These are phyloP conservation scores for Pseudozyma thailandica DNA, from an alignment of 1,284 basidiomycete genomes.

Conservation along the genomic window DNA sequence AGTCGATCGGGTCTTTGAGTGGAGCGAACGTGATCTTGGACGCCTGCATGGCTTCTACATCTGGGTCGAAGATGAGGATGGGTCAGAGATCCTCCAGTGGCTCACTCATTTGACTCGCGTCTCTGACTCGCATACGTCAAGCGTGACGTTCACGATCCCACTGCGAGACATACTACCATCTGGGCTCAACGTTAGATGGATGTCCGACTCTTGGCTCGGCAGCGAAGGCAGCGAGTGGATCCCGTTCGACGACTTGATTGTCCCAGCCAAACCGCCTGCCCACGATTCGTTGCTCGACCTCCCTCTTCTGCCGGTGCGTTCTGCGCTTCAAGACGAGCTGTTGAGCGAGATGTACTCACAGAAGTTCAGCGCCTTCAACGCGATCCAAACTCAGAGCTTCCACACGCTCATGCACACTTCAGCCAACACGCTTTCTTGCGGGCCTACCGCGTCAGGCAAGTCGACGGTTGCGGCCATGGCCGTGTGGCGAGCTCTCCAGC, in stretches of 20 bases:
- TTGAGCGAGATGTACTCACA: conserved; percentile 55
- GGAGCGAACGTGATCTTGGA: conserved; percentile 83
- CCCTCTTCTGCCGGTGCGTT: conserved; percentile 78
- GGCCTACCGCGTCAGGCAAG: conserved; percentile 85
- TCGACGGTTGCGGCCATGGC: conserved; percentile 73
- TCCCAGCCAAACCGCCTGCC: conserved; percentile 78
- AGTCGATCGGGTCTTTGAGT: conserved; percentile 80
- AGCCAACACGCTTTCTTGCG: conserved; percentile 81
- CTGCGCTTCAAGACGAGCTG: conserved; percentile 64
- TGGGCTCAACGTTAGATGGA: conserved; percentile 73
- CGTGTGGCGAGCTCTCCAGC: conserved; percentile 33
- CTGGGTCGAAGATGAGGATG: conserved; percentile 91
- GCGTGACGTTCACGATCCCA: conserved; percentile 67
- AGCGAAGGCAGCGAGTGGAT: conserved; percentile 81
- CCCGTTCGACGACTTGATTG: conserved; percentile 77
- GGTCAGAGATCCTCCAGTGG: conserved; percentile 83
- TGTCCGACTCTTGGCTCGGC: conserved; percentile 94
- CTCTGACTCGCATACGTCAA: conserved; percentile 70
- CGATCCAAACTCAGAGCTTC: conserved; percentile 88
- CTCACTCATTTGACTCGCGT: conserved; percentile 64
- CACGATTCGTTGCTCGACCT: conserved; percentile 81
- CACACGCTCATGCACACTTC: conserved; percentile 83
- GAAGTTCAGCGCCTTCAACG: conserved; percentile 76
- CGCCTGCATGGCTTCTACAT: conserved; percentile 89
- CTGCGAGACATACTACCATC: conserved; percentile 66